Evolutionary conservation across 768 basidiomycete genomes (phyloP), one percentile per base, ranked within the genome.

Genomic region (Chalciporus chontae): DNA sequence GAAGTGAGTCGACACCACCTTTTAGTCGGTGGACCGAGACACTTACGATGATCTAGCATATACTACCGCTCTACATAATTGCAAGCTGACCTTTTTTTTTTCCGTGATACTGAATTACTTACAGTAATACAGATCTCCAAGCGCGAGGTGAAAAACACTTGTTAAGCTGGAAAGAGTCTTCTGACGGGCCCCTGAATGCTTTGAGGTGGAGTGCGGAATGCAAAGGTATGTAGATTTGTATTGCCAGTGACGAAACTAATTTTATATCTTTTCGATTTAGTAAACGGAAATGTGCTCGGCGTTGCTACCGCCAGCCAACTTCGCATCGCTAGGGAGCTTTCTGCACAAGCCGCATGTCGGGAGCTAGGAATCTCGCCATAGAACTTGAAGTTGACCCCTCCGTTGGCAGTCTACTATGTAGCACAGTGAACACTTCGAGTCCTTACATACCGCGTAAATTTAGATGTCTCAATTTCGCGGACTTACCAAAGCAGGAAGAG

Each of bases 151-250:
- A 62, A 53, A 29, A 31, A 5, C 58, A 71, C 40, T 52, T 69
- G 5, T 40, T 84, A 44, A 73, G 65, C 39, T 85, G 70, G 68
- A 64, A 46, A 13, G 75, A 78, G 42, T 59, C 54, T 1, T 54
- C 38, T 2, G 54, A 66, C 5, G 83, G 84, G 1, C 76, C 71
- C 0, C 51, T 72, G 8, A 62, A 77, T 55, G 65, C 69, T 10
- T 56, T 69, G 26, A 48, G 59, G 18, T 87, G 84, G 84, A 79
- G 71, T 9, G 63, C 72, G n/a, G 62, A 73, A 18, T 85, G 81
- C 65, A 83, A 79, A 68, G 70, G 84, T 84, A 56, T 57, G 78
- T 47, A 3, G 17, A 34, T 18, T 14, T 31, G 31, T 31, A 19
- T 17, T 8, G 31, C 24, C 17, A n/a, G 26, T 4, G 3, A 34